A percentile compares a stretch with the other conserved stretches of the same genome.
phyloP scores from a whole-genome alignment of 2,329 filamentous ascomycete genomes.

The Teratosphaeria nubilosa region DNA sequence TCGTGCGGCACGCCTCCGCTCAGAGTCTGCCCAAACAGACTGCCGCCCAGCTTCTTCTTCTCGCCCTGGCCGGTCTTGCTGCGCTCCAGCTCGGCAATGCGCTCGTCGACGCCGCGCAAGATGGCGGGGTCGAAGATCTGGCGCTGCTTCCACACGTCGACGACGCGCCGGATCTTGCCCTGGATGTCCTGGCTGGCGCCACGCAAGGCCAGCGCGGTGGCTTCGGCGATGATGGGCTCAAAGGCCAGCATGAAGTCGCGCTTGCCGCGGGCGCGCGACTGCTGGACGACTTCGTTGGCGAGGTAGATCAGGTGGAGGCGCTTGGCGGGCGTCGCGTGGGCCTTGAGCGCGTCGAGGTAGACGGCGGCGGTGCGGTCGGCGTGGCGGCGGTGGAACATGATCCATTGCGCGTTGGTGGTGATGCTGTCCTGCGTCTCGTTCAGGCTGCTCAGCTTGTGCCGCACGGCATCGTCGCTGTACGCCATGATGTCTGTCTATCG shows the following conservation, averaged over 20 bases:
- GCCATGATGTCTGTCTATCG: slow-evolving; percentile 53
- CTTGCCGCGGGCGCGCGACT: slow-evolving; percentile 85
- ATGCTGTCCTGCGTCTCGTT: slow-evolving; percentile 98
- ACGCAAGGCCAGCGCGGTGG: slow-evolving; percentile 82
- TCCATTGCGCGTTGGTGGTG: slow-evolving; percentile 94
- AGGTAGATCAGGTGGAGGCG: slow-evolving; percentile 87
- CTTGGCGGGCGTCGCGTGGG: slow-evolving; percentile 66
- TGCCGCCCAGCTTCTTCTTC: slow-evolving; percentile 45
- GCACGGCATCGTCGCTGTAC: slow-evolving; percentile 89
- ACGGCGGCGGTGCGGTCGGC: slow-evolving; percentile 84
- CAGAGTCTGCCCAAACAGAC: slow-evolving; percentile 49
- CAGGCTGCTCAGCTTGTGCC: slow-evolving; percentile 86
- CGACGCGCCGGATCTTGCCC: slow-evolving; percentile 72
- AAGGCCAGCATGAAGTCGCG: slow-evolving; percentile 89
- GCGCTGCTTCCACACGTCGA: slow-evolving; percentile 89
- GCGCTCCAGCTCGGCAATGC: slow-evolving; percentile 58
- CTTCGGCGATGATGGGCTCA: slow-evolving; percentile 83
- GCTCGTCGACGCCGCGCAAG: slow-evolving; percentile 68
- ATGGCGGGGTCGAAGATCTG: slow-evolving; percentile 73
- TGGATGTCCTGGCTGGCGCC: slow-evolving; percentile 79
- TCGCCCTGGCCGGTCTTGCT: slow-evolving; percentile 11
- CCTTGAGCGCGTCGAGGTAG: slow-evolving; percentile 83
- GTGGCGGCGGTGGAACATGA: slow-evolving; percentile 95
- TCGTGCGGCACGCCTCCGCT: slow-evolving; percentile 61
- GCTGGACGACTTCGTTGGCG: slow-evolving; percentile 93